Base-by-base conservation (phyloP, 192 early-diverging fungal species). In the Backusella tarrabulga region DNA sequence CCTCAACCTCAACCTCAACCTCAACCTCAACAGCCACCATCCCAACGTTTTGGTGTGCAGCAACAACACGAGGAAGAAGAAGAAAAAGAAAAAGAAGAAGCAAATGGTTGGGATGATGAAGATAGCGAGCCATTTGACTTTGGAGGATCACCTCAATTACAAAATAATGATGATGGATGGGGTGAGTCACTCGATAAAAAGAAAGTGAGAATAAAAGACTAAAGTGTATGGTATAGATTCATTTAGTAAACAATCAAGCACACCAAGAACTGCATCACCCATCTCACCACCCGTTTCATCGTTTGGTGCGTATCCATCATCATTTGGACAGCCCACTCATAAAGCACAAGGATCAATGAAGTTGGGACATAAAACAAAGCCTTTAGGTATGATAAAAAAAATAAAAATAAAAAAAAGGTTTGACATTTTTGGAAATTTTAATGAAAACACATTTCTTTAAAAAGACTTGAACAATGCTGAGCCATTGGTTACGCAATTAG, bases 111-210 rank as follows among this genome's bases (percentile, higher is more conserved):
- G 76, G 74, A 69, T 23, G 38, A 77, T 40, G 74, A 75, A 46
- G 34, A 73, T 34, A 80, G 63, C 9, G 50, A 75, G 9, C 19
- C 71, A 56, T n/a, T 79, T 68, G 69, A 54, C 5, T 81, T 85
- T 80, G 79, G 79, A 11, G 74, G 23, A 32, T 68, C 67, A 12
- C 42, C 70, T 32, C 40, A 71, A 32, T 3, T 44, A 17, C 17
- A 26, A 19, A 34, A 84, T 23, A 74, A 77, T 12, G 79, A 85
- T 32, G 86, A 87, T 35, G 81, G 78, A 21, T 79, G 83, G 76
- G 83, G 85, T 84, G 80, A 63, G 7, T 23, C 21, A 60, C 6
- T 2, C 0, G 11, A 23, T 23, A 3, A 11, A 56, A 12, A 60
- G 11, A 7, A 60, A 60, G 11, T 19, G 8, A 23, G 8, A 54